A percentile compares a stretch with the other conserved stretches of the same genome.
These are phyloP conservation scores for Musa schizocarpa DNA, from an alignment of 176 grass and related monocot genomes.

Conservation along the genomic window DNA sequence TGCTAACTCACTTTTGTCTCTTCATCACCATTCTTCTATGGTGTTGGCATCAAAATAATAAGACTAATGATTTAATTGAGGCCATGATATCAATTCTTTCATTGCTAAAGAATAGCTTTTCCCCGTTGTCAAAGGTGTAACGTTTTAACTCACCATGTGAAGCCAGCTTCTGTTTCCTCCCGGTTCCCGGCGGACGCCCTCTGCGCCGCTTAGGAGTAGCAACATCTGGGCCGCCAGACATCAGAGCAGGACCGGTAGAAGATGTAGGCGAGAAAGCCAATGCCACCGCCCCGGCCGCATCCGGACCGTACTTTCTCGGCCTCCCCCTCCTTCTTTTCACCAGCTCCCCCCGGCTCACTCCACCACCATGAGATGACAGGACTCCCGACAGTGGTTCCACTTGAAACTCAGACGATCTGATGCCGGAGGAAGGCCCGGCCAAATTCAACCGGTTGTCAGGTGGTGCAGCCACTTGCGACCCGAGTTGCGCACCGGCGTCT, in stretches of 20 bases:
- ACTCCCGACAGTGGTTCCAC: conserved; percentile 27
- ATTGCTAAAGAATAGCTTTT: too few relatives aligned
- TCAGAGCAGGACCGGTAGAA: conserved; percentile 25
- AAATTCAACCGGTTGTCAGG: background rate
- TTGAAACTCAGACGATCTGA: conserved; percentile 45
- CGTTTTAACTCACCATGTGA: conserved; percentile 29
- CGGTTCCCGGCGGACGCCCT: conserved; percentile 60
- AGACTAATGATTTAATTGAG: too few relatives aligned
- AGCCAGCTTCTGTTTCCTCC: conserved; percentile 59
- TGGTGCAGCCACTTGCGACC: background rate
- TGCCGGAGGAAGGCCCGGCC: background rate
- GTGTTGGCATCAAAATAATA: too few relatives aligned
- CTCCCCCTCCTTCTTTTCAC: conserved; percentile 67
- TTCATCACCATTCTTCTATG: too few relatives aligned
- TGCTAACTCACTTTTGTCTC: too few relatives aligned
- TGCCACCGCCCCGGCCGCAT: conserved; percentile 37
- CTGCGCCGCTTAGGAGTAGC: conserved; percentile 47
- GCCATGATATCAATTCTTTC: too few relatives aligned
- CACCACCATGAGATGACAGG: conserved; percentile 15
- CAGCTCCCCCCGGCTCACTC: conserved; percentile 3
- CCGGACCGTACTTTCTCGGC: conserved; percentile 73
- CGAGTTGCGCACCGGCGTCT: background rate
- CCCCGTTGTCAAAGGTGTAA: background rate
- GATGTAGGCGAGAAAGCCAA: conserved; percentile 1
- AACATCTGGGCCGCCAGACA: conserved; percentile 27